A percentile compares a stretch with the other conserved stretches of the same genome.
Evolutionary conservation across 2,329 filamentous ascomycete genomes (phyloP).

Genomic region (Pezicula neosporulosa): DNA sequence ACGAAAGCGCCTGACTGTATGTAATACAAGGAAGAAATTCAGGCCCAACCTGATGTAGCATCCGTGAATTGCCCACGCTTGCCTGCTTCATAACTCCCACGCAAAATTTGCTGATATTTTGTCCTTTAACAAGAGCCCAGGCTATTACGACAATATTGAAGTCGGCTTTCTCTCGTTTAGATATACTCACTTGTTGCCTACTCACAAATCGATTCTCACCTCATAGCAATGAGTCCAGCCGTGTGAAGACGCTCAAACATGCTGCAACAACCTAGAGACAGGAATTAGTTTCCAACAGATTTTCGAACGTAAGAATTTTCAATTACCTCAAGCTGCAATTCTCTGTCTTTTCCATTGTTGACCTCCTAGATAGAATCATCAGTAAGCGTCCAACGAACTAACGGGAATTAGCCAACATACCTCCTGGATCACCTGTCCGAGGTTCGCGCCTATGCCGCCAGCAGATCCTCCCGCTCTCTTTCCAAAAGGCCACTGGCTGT

Average conservation of each 20-base stretch:
- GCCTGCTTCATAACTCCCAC: background rate
- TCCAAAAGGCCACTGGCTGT: slow-evolving; percentile 96
- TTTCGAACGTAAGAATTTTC: slow-evolving; percentile 29
- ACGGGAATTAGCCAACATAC: slow-evolving; percentile 33
- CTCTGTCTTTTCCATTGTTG: slow-evolving; percentile 83
- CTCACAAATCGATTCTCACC: background rate
- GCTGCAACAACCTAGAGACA: slow-evolving; percentile 69
- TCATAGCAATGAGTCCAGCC: slow-evolving; percentile 89
- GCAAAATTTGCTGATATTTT: slow-evolving; percentile 2
- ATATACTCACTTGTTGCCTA: background rate
- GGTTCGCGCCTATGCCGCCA: slow-evolving; percentile 85
- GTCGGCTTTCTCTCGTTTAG: background rate
- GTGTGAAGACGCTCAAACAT: slow-evolving; percentile 94
- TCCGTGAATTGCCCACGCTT: slow-evolving; percentile 1
- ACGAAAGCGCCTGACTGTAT: background rate
- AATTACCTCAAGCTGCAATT: slow-evolving; percentile 89
- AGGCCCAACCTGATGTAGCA: background rate
- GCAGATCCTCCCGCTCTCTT: slow-evolving; percentile 69
- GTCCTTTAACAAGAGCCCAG: slow-evolving; percentile 11
- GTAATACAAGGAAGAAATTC: background rate
- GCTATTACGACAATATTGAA: slow-evolving; percentile 25
- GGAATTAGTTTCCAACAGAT: slow-evolving; percentile 6
- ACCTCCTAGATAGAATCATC: slow-evolving; percentile 55
- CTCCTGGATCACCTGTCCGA: slow-evolving; percentile 82
- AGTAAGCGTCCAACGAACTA: slow-evolving; percentile 13